These are phyloP conservation scores for Catharanthus roseus DNA, from an alignment of 257 asterid species.

Conservation along the genomic window DNA sequence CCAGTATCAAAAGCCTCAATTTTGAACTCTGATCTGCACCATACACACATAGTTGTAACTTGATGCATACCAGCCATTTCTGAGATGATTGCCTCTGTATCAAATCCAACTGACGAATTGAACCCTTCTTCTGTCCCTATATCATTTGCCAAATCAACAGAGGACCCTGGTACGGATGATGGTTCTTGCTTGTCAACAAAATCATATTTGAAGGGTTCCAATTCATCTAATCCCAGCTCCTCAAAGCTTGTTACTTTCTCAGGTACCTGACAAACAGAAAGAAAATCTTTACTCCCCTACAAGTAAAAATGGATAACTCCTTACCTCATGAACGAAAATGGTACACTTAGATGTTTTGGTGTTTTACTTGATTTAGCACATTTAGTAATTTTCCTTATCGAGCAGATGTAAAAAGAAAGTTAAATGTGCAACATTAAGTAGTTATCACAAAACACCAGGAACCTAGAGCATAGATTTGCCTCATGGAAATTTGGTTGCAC, in stretches of 20 bases:
- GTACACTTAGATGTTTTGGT: neutral
- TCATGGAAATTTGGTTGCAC: neutral
- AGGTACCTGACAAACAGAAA: constrained; percentile 47
- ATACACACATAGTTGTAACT: constrained; percentile 77
- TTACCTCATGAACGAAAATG: neutral
- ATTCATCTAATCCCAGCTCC: constrained; percentile 77
- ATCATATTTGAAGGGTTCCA: constrained; percentile 60
- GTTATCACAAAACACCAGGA: neutral
- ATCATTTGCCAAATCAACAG: constrained; percentile 48
- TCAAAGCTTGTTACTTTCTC: constrained; percentile 63
- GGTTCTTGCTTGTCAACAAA: constrained; percentile 48
- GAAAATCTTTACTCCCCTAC: constrained; percentile 52
- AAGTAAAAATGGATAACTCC: constrained; percentile 15
- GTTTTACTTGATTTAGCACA: neutral
- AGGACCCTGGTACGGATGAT: constrained; percentile 45
- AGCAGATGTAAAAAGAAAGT: neutral
- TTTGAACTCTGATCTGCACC: constrained; percentile 91
- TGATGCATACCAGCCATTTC: constrained; percentile 37
- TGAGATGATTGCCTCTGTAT: constrained; percentile 48
- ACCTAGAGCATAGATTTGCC: neutral
- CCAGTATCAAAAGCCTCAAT: constrained; percentile 74
- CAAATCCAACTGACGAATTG: constrained; percentile 52
- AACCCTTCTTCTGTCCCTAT: constrained; percentile 47
- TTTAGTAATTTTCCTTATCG: neutral
- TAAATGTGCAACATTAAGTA: neutral